Evolutionary conservation across 768 basidiomycete species (phyloP).

Genomic region (Trametes punicea): DNA sequence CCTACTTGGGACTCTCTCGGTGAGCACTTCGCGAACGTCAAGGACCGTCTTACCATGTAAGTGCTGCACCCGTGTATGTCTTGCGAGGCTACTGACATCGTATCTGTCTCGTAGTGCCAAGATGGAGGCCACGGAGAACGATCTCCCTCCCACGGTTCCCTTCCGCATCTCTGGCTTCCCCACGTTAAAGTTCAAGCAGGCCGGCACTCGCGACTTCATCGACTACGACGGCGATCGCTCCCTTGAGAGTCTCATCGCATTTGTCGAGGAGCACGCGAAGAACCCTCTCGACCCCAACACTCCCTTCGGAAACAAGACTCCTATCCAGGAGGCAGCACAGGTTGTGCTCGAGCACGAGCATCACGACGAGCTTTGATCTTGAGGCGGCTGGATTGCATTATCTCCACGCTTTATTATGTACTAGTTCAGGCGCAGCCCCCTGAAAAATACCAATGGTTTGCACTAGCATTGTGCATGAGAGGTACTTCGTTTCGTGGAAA

Average conservation of each 20-base stretch:
- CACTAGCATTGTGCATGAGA: background rate
- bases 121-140: constrained; percentile 96
- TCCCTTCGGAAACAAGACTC: constrained; percentile 22
- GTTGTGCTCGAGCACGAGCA: constrained; percentile 25
- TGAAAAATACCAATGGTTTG: constrained; percentile 5
- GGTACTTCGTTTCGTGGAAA: no score
- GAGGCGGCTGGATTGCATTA: constrained; percentile 1
- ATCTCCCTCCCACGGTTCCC: constrained; percentile 81
- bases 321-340: constrained; percentile 25
- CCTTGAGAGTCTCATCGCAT: constrained; percentile 79
- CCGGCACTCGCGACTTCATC: constrained; percentile 80
- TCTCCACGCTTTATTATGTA: constrained; percentile 13
- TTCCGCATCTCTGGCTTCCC: constrained; percentile 92
- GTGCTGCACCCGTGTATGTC: constrained; percentile 23
- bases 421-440: constrained; percentile 10
- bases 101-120: constrained; percentile 76
- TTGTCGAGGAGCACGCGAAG: constrained; percentile 78
- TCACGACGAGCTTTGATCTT: constrained; percentile 27
- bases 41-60: constrained; percentile 78
- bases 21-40: constrained; percentile 73
- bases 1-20: constrained; percentile 92
- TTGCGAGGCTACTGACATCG: constrained; percentile 4
- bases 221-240: constrained; percentile 94
- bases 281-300: constrained; percentile 54
- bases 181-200: constrained; percentile 94